Base-by-base conservation (phyloP, 2,329 filamentous ascomycete genomes). In the Didymella sp. region DNA sequence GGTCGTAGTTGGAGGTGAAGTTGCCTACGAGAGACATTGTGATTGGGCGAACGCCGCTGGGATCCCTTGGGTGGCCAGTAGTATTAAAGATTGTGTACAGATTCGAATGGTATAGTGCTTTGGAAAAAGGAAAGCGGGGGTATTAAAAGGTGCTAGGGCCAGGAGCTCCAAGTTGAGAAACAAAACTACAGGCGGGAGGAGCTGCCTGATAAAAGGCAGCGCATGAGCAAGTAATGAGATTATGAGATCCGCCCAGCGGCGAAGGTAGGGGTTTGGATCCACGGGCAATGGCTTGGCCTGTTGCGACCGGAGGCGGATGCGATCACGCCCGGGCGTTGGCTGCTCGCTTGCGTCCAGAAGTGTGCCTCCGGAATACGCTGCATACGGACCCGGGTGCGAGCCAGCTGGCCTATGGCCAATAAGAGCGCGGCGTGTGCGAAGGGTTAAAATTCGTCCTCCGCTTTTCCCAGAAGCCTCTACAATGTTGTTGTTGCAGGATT, bases 1-100 rank as follows among this genome's bases (percentile, higher is more conserved):
- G 71, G 68, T 81, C 79, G 61, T 70, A 74, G 61, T 78, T 79
- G 64, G 77, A 75, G 43, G 70, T 68, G 57, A 79, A 77, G 64
- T 78, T 79, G 64, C 77, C 77, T 49, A 77, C 75, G 59, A 79
- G 66, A 58, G 76, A 77, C 78, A 80, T 80, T 58, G 9, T 67
- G 58, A 62, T 58, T 61, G 59, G 60, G 25, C 48, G 24, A 31
- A 41, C 46, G 59, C 60, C 62, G 40, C 53, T 52, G 38, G 22
- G 41, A 44, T 50, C 52, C 52, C 33, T 12, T 41, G n/a, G 17
- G 43, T 44, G 55, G 47, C 47, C 50, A 57, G 48, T 27, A 48
- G 44, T 57, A 51, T 42, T 33, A 50, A 31, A 37, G 15, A 11
- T 38, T 15, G 24, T 38, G 31, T 33, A 41, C 22, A 24, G 42